phyloP scores from a whole-genome alignment of 108 stramenopile species.

The Heterococcus sp. region DNA sequence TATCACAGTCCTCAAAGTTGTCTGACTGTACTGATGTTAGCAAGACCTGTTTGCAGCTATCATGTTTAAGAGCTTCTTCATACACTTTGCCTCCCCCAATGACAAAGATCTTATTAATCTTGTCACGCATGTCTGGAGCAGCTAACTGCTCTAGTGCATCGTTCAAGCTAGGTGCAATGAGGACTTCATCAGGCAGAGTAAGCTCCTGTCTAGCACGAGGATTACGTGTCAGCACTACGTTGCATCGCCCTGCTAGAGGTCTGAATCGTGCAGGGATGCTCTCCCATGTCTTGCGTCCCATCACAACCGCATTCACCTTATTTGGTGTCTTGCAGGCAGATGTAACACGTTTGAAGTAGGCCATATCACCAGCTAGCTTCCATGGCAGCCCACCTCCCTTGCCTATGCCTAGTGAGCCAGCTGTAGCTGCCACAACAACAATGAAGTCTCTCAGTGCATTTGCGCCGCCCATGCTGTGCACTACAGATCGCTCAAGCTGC shows the following conservation, averaged over 20 bases:
- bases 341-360: slow-evolving; percentile 58
- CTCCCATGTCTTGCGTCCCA: slow-evolving; percentile 99
- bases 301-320: slow-evolving; percentile 86
- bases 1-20: slow-evolving; percentile 51
- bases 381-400: slow-evolving; percentile 57
- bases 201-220: slow-evolving; percentile 29
- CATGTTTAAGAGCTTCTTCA: slow-evolving; percentile 64
- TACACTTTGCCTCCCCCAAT: slow-evolving; percentile 92
- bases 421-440: slow-evolving; percentile 55
- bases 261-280: slow-evolving; percentile 89
- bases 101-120: slow-evolving; percentile 76
- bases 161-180: slow-evolving; percentile 66
- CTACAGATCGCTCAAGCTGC: too few relatives aligned
- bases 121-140: not conserved
- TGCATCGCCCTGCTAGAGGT: slow-evolving; percentile 79
- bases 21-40: slow-evolving; percentile 43
- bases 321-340: slow-evolving; percentile 16
- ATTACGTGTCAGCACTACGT: slow-evolving; percentile 82
- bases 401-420: slow-evolving; percentile 53
- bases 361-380: slow-evolving; percentile 53
- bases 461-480: not conserved
- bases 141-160: slow-evolving; percentile 72
- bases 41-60: slow-evolving; percentile 31
- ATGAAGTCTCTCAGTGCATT: slow-evolving; percentile 6
- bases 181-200: slow-evolving; percentile 60